phyloP scores from a whole-genome alignment of 2,329 filamentous ascomycete species.

The Fusarium falciforme region DNA sequence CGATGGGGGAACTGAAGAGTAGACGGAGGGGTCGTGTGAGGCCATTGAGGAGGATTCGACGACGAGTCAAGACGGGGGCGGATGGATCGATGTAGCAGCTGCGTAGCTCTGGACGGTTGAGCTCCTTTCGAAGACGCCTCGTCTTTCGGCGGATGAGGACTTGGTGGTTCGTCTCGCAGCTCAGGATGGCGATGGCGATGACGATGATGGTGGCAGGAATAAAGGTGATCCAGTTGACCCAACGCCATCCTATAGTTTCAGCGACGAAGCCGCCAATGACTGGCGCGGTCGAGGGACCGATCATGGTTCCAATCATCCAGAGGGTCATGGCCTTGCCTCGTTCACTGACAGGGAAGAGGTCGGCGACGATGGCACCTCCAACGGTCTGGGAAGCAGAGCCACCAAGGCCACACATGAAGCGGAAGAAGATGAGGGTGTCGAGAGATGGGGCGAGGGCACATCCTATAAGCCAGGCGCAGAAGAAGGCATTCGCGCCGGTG shows the following conservation, averaged over 20 bases:
- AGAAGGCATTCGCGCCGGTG: conserved; percentile 67
- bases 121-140: conserved; percentile 55
- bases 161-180: conserved; percentile 56
- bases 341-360: conserved; percentile 62
- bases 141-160: conserved; percentile 65
- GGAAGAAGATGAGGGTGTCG: conserved; percentile 66
- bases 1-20: conserved; percentile 60
- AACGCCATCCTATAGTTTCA: conserved; percentile 63
- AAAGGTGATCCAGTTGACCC: conserved; percentile 64
- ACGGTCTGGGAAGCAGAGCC: conserved; percentile 66
- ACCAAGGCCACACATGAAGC: conserved; percentile 69
- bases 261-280: conserved; percentile 62
- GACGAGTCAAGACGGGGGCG: conserved; percentile 34
- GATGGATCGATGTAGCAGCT: conserved; percentile 59
- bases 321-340: conserved; percentile 61
- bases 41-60: conserved; percentile 57
- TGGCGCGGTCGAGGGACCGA: conserved; percentile 63
- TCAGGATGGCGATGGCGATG: conserved; percentile 42
- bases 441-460: conserved; percentile 70
- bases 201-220: conserved; percentile 52
- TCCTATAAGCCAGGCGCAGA: conserved; percentile 72
- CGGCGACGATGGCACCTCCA: conserved; percentile 65
- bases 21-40: conserved; percentile 64
- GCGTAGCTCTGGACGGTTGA: conserved; percentile 54
- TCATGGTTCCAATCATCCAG: conserved; percentile 68